A percentile compares a stretch with the other conserved stretches of the same genome.
phyloP scores from a whole-genome alignment of 768 basidiomycete species.

The Phylloporus scabripes region DNA sequence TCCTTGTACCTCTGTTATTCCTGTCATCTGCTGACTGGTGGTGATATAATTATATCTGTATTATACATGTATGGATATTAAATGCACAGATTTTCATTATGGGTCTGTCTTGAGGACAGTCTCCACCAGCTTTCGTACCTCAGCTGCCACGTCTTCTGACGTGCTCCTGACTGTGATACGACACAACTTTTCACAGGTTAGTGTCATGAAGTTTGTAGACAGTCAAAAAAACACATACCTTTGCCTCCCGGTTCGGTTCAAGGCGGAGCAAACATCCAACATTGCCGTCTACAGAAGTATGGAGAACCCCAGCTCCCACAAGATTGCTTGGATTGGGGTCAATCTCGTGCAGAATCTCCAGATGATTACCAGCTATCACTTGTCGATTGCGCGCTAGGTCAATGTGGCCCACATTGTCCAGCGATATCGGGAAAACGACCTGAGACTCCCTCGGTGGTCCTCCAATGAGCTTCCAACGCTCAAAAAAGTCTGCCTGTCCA shows the following conservation, averaged over 20 bases:
- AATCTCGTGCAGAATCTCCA: conserved; percentile 75
- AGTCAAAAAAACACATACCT: conserved; percentile 45
- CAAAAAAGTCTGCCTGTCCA: conserved; percentile 84
- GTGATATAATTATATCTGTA: conserved; percentile 23
- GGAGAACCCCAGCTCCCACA: conserved; percentile 93
- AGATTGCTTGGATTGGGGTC: conserved; percentile 94
- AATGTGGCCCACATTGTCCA: conserved; percentile 64
- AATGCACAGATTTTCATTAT: conserved; percentile 9
- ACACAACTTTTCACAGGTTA: conserved; percentile 58
- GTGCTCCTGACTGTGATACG: conserved; percentile 93
- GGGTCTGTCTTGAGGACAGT: conserved; percentile 32
- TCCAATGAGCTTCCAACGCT: conserved; percentile 96
- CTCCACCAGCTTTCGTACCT: conserved; percentile 54
- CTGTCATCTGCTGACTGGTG: conserved; percentile 5
- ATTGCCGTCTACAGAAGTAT: conserved; percentile 88
- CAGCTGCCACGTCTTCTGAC: conserved; percentile 79
- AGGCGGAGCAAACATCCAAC: conserved; percentile 90
- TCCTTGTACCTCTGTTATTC: not conserved
- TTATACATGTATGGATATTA: conserved; percentile 16
- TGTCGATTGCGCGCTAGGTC: conserved; percentile 69
- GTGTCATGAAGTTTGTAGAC: not conserved
- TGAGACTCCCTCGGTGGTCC: conserved; percentile 93
- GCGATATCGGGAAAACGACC: conserved; percentile 70
- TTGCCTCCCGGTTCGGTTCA: conserved; percentile 94
- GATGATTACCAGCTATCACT: conserved; percentile 69